These are phyloP conservation scores for Leishmania lainsoni DNA, from an alignment of 208 protist species.

Conservation along the genomic window DNA sequence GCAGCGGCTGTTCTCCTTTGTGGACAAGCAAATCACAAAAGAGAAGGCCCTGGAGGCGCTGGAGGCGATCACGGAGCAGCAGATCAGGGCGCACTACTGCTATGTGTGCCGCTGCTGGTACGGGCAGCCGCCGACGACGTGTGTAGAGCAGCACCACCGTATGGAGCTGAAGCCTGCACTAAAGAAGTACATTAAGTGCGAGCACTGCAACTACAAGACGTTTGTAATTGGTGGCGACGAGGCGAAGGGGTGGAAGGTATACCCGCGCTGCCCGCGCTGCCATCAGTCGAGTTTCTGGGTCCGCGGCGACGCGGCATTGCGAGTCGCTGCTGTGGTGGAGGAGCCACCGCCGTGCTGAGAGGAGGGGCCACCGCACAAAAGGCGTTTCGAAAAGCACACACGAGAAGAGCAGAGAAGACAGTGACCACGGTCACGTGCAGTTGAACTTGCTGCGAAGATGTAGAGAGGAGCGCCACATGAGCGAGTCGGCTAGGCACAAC, in stretches of 20 bases:
- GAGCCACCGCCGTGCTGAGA: conserved; percentile 13
- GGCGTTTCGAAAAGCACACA: not conserved
- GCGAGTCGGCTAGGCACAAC: not conserved
- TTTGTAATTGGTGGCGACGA: conserved; percentile 64
- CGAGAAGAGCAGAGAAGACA: not conserved
- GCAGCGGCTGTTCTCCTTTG: conserved; percentile 43
- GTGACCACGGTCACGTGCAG: not conserved
- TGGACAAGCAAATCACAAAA: conserved; percentile 53
- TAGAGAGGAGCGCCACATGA: not conserved
- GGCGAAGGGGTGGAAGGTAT: conserved; percentile 52
- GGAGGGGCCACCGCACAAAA: too few relatives aligned
- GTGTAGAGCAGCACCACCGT: conserved; percentile 54
- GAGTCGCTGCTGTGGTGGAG: conserved; percentile 17
- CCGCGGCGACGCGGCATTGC: conserved; percentile 63
- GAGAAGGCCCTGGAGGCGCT: conserved; percentile 67
- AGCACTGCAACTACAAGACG: conserved; percentile 77
- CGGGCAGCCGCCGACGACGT: conserved; percentile 46
- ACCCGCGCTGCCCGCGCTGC: conserved; percentile 74
- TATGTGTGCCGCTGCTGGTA: conserved; percentile 70
- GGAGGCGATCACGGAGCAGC: conserved; percentile 54
- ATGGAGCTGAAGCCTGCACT: conserved; percentile 47
- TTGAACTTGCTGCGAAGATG: not conserved
- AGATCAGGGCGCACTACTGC: conserved; percentile 63
- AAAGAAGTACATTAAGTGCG: conserved; percentile 75
- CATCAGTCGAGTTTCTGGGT: conserved; percentile 49